Percentiles rank a stretch among this genome's conserved stretches.
phyloP scores from a whole-genome alignment of 1,284 basidiomycete species.

The Heimioporus retisporus region DNA sequence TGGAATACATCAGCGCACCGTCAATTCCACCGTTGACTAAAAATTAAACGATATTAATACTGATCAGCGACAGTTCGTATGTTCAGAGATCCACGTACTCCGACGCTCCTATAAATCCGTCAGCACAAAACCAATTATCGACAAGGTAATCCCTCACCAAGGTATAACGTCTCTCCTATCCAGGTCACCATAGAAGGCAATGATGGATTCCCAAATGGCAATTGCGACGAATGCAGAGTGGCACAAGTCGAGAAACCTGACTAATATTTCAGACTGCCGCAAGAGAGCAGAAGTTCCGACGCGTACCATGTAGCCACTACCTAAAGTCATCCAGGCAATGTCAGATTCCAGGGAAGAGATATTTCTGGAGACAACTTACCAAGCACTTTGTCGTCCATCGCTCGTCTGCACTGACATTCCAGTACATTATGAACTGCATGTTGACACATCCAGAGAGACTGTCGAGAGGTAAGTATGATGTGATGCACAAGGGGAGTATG shows the following conservation, averaged over 20 bases:
- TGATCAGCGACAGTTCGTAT: background rate
- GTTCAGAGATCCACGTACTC: slow-evolving; percentile 25
- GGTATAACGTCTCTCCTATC: slow-evolving; percentile 24
- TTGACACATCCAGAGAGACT: slow-evolving; percentile 39
- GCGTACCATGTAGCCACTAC: slow-evolving; percentile 33
- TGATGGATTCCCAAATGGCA: slow-evolving; percentile 36
- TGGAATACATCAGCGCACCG: slow-evolving; percentile 20
- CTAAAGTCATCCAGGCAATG: slow-evolving; percentile 8
- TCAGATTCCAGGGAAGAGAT: background rate
- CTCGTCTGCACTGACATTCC: slow-evolving; percentile 24
- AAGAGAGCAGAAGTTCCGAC: background rate
- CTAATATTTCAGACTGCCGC: background rate
- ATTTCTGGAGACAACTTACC: slow-evolving; percentile 19
- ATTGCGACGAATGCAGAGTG: slow-evolving; percentile 32
- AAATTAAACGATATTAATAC: slow-evolving; percentile 5
- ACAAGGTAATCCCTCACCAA: slow-evolving; percentile 28
- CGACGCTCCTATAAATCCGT: slow-evolving; percentile 30
- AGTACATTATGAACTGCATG: slow-evolving; percentile 39
- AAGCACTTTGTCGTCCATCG: slow-evolving; percentile 26
- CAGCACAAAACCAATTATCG: background rate
- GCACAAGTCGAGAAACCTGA: slow-evolving; percentile 32
- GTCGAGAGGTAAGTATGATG: background rate
- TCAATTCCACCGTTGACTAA: slow-evolving; percentile 30
- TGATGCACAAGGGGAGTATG: background rate
- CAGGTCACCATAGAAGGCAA: slow-evolving; percentile 28